Evolutionary conservation across 1,284 basidiomycete species (phyloP).

Genomic region (Sparassis latifolia): DNA sequence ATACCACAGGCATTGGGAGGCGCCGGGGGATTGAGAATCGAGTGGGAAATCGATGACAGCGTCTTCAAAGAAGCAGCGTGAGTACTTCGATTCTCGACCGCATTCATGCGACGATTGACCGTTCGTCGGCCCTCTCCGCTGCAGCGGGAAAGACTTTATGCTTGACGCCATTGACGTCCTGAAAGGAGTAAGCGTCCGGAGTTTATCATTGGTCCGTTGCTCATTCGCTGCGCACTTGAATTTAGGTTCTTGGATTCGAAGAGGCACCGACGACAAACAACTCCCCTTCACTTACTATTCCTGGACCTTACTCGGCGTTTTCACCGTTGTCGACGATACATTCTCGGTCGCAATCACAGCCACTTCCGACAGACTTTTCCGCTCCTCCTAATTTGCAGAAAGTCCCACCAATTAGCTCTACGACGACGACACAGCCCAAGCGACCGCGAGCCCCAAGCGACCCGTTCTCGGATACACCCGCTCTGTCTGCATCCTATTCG

Average conservation of each 20-base stretch:
- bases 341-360: slow-evolving; percentile 50
- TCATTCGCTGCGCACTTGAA: not conserved
- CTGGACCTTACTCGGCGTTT: slow-evolving; percentile 28
- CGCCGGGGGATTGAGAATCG: slow-evolving; percentile 55
- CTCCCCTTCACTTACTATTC: slow-evolving; percentile 29
- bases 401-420: slow-evolving; percentile 31
- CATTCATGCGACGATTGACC: slow-evolving; percentile 12
- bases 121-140: slow-evolving; percentile 14
- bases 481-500: slow-evolving; percentile 51
- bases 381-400: slow-evolving; percentile 28
- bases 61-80: slow-evolving; percentile 81
- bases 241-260: slow-evolving; percentile 50
- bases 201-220: slow-evolving; percentile 2
- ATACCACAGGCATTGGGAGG: slow-evolving; percentile 69
- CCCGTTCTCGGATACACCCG: slow-evolving; percentile 68
- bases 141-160: slow-evolving; percentile 80
- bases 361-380: slow-evolving; percentile 33
- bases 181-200: slow-evolving; percentile 59
- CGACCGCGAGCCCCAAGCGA: slow-evolving; percentile 71
- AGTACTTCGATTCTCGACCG: slow-evolving; percentile 28
- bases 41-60: slow-evolving; percentile 80
- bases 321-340: slow-evolving; percentile 34
- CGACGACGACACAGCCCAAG: slow-evolving; percentile 41
- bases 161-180: slow-evolving; percentile 73
- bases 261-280: slow-evolving; percentile 43